Evolutionary conservation across 345 rosid species (phyloP).

Genomic region (Heritiera littoralis): DNA sequence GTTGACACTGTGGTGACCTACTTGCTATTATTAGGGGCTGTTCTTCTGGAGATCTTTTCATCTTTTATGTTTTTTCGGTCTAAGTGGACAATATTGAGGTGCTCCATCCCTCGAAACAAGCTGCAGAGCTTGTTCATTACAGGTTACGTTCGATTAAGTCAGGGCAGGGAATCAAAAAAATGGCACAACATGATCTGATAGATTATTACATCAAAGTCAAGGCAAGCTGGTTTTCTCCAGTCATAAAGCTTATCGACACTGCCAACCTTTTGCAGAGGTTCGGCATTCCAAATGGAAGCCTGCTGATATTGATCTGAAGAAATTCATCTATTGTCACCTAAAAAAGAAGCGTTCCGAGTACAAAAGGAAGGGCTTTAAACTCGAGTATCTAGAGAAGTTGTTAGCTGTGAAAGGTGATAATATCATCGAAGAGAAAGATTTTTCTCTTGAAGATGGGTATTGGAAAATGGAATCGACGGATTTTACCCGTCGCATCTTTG

Average conservation of each 20-base stretch:
- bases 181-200: slow-evolving; percentile 28
- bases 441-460: not conserved
- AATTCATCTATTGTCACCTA: too few relatives aligned
- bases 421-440: not conserved
- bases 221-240: too few relatives aligned
- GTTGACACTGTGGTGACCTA: slow-evolving; percentile 24
- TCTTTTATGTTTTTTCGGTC: slow-evolving; percentile 9
- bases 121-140: not conserved
- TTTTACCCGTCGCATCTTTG: too few relatives aligned
- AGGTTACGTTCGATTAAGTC: not conserved
- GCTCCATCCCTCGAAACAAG: not conserved
- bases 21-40: slow-evolving; percentile 22
- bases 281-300: too few relatives aligned
- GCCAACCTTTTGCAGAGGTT: too few relatives aligned
- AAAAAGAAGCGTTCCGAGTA: not conserved
- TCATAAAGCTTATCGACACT: too few relatives aligned
- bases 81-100: slow-evolving; percentile 13
- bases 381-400: too few relatives aligned
- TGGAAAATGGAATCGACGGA: not conserved
- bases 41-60: slow-evolving; percentile 26
- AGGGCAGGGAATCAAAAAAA: slow-evolving; percentile 14
- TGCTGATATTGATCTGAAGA: too few relatives aligned
- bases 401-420: too few relatives aligned
- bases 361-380: too few relatives aligned
- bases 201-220: slow-evolving; percentile 6